These are phyloP conservation scores for Penicillium sp. DNA, from an alignment of 2,329 filamentous ascomycete species.

Conservation along the genomic window DNA sequence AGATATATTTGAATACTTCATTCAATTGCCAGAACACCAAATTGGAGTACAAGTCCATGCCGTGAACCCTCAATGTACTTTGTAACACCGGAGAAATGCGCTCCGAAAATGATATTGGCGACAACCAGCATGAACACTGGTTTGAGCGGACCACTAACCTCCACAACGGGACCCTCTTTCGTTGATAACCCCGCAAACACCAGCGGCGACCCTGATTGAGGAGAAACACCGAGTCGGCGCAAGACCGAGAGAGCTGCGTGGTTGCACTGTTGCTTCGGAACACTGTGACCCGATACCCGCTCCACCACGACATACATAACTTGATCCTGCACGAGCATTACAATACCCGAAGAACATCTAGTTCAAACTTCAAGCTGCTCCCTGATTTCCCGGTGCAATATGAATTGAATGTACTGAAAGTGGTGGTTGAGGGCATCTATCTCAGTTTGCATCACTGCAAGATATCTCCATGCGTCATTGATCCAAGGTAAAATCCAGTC, in stretches of 20 bases:
- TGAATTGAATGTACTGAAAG: background rate
- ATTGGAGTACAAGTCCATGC: background rate
- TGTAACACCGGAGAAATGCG: constrained; percentile 1
- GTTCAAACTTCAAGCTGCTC: background rate
- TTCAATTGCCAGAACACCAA: background rate
- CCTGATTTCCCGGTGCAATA: background rate
- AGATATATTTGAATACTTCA: background rate
- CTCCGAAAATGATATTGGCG: background rate
- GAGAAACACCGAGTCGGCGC: constrained; percentile 10
- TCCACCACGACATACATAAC: constrained; percentile 18
- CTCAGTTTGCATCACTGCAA: background rate
- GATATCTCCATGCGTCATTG: background rate
- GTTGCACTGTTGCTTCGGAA: constrained; percentile 25
- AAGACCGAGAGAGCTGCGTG: constrained; percentile 10
- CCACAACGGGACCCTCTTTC: background rate
- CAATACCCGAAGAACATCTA: background rate
- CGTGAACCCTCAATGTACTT: background rate
- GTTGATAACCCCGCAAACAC: background rate
- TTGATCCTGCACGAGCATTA: background rate
- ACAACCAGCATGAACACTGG: background rate
- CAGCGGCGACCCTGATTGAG: background rate
- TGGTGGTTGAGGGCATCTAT: constrained; percentile 1
- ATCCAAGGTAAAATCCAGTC: constrained; percentile 2
- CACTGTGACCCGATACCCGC: constrained; percentile 26
- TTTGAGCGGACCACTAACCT: background rate